Percentiles rank a stretch among this genome's conserved stretches.
Evolutionary conservation across 495 filamentous ascomycete species (phyloP).

Genomic region (Entonaema liquescens): DNA sequence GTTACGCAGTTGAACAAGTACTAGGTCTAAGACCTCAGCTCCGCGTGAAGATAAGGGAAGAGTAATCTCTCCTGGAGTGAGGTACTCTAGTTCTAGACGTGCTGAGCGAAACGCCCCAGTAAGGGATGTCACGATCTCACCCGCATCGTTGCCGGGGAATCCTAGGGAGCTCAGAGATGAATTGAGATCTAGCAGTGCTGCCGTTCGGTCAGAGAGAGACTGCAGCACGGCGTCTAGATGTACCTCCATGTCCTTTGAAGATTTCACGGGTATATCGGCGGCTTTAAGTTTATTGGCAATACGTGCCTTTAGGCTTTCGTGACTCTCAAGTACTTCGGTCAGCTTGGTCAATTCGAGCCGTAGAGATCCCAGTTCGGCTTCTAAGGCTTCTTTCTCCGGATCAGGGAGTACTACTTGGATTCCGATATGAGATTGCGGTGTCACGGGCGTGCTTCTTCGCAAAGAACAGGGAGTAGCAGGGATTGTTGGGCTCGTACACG

Average conservation of each 20-base stretch:
- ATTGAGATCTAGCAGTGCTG: slow-evolving; percentile 48
- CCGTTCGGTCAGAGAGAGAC: slow-evolving; percentile 51
- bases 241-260: slow-evolving; percentile 44
- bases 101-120: slow-evolving; percentile 67
- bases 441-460: slow-evolving; percentile 43
- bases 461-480: slow-evolving; percentile 37
- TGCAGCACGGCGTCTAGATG: slow-evolving; percentile 49
- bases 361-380: slow-evolving; percentile 51
- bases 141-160: slow-evolving; percentile 59
- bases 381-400: slow-evolving; percentile 53
- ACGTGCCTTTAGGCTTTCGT: slow-evolving; percentile 46
- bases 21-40: slow-evolving; percentile 56
- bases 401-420: slow-evolving; percentile 53
- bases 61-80: slow-evolving; percentile 68
- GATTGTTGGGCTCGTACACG: slow-evolving; percentile 53
- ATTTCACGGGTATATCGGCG: not conserved
- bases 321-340: slow-evolving; percentile 50
- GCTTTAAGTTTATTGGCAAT: slow-evolving; percentile 46
- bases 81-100: slow-evolving; percentile 71
- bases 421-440: slow-evolving; percentile 51
- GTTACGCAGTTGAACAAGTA: slow-evolving; percentile 53
- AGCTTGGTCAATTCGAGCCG: slow-evolving; percentile 52
- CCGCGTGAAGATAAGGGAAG: slow-evolving; percentile 56
- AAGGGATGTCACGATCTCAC: slow-evolving; percentile 63
- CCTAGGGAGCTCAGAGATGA: slow-evolving; percentile 59